A percentile compares a stretch with the other conserved stretches of the same genome.
Evolutionary conservation across 768 basidiomycete species (phyloP).

Genomic region (Dioszegia crocea): DNA sequence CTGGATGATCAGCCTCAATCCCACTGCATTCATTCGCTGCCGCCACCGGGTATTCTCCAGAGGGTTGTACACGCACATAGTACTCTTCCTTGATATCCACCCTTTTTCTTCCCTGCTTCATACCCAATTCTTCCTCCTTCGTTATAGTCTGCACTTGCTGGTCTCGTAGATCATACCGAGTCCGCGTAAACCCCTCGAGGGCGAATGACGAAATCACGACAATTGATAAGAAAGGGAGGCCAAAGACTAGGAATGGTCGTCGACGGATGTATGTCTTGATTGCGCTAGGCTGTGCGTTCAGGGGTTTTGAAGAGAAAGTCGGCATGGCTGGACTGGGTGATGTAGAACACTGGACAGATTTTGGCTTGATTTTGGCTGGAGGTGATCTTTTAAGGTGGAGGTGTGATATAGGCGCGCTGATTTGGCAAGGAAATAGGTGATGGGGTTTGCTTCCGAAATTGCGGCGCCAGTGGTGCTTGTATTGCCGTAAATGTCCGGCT

Average conservation of each 20-base stretch:
- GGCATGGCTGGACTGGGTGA: constrained; percentile 18
- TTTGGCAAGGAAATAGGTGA: too few species aligned
- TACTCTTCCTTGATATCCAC: constrained; percentile 95
- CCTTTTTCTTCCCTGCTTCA: constrained; percentile 51
- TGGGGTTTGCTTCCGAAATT: too few species aligned
- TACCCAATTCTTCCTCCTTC: constrained; percentile 40
- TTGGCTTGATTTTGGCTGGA: too few species aligned
- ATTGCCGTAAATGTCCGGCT: too few species aligned
- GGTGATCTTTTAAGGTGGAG: too few species aligned
- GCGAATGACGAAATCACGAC: constrained; percentile 85
- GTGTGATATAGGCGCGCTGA: too few species aligned
- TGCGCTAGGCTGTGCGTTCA: constrained; percentile 17
- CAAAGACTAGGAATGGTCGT: constrained; percentile 60
- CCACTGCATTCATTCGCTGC: too few species aligned
- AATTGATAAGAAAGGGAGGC: constrained; percentile 76
- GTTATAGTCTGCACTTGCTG: constrained; percentile 24
- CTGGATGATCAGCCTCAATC: background rate
- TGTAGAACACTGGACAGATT: background rate
- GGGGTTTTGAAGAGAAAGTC: constrained; percentile 37
- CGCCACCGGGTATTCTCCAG: too few species aligned
- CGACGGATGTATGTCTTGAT: constrained; percentile 27
- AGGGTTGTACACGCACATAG: constrained; percentile 65
- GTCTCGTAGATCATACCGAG: constrained; percentile 77
- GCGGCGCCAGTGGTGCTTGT: too few species aligned
- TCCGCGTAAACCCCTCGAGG: constrained; percentile 76